These are phyloP conservation scores for Venturia asperata DNA, from an alignment of 2,329 filamentous ascomycete species.

Conservation along the genomic window DNA sequence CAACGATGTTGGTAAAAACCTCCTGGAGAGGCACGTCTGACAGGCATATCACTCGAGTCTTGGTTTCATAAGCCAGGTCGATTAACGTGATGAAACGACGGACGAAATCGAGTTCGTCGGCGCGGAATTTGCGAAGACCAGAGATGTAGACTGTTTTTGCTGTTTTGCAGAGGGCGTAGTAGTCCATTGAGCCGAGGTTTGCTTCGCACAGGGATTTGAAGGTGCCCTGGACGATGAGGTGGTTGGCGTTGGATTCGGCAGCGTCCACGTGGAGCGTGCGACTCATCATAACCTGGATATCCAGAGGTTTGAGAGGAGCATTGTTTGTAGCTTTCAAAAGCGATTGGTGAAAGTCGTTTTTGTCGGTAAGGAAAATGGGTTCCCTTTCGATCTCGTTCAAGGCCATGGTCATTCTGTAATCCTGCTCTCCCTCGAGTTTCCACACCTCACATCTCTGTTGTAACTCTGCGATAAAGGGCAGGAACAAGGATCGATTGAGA, in stretches of 20 bases:
- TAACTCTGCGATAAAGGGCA: slow-evolving; percentile 66
- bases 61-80: slow-evolving; percentile 79
- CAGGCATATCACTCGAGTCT: slow-evolving; percentile 20
- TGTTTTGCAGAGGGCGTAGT: slow-evolving; percentile 79
- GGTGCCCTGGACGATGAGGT: slow-evolving; percentile 81
- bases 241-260: slow-evolving; percentile 41
- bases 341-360: not conserved
- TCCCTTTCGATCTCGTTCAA: not conserved
- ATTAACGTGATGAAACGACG: slow-evolving; percentile 95
- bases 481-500: slow-evolving; percentile 88
- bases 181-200: slow-evolving; percentile 71
- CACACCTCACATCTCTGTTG: slow-evolving; percentile 15
- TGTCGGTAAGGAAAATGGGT: slow-evolving; percentile 7
- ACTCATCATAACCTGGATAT: slow-evolving; percentile 24
- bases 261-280: slow-evolving; percentile 22
- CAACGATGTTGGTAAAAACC: slow-evolving; percentile 25
- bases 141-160: slow-evolving; percentile 93
- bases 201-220: slow-evolving; percentile 9
- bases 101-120: slow-evolving; percentile 76
- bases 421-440: slow-evolving; percentile 13
- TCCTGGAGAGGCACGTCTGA: slow-evolving; percentile 24
- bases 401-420: slow-evolving; percentile 19
- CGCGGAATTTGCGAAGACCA: slow-evolving; percentile 84
- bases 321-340: slow-evolving; percentile 12
- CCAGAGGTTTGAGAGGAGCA: slow-evolving; percentile 13